Evolutionary conservation across 2,329 filamentous ascomycete genomes (phyloP).

Genomic region (Paramyrothecium roridum): DNA sequence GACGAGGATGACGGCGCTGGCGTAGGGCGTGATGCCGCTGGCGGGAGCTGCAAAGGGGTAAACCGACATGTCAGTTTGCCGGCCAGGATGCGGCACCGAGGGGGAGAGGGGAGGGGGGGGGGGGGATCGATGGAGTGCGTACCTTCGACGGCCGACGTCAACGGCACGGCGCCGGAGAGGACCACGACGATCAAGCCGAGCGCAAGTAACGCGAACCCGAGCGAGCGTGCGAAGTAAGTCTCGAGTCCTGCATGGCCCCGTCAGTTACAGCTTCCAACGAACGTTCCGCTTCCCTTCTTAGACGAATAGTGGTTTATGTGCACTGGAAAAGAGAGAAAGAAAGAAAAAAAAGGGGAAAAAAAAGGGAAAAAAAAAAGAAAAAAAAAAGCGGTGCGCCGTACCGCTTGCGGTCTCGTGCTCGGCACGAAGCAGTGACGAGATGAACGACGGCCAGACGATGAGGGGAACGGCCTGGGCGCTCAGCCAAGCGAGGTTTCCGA

Average conservation of each 20-base stretch:
- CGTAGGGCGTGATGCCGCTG: constrained; percentile 56
- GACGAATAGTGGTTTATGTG: too few relatives aligned
- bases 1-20: constrained; percentile 62
- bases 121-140: too few relatives aligned
- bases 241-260: constrained; percentile 45
- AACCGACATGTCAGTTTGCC: too few relatives aligned
- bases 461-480: constrained; percentile 43
- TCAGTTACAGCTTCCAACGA: too few relatives aligned
- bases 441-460: constrained; percentile 44
- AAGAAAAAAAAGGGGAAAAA: too few relatives aligned
- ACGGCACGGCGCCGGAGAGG: constrained; percentile 67
- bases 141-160: constrained; percentile 49
- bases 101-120: too few relatives aligned
- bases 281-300: too few relatives aligned
- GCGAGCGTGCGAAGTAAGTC: constrained; percentile 68
- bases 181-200: constrained; percentile 63
- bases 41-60: constrained; percentile 18
- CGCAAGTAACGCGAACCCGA: constrained; percentile 65
- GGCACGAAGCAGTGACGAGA: constrained; percentile 38
- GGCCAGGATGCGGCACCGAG: too few relatives aligned
- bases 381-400: constrained; percentile 11
- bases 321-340: too few relatives aligned
- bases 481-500: constrained; percentile 51
- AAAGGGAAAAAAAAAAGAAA: too few relatives aligned
- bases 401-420: constrained; percentile 26